phyloP scores from a whole-genome alignment of 768 basidiomycete genomes.

The Scleroderma bovista region DNA sequence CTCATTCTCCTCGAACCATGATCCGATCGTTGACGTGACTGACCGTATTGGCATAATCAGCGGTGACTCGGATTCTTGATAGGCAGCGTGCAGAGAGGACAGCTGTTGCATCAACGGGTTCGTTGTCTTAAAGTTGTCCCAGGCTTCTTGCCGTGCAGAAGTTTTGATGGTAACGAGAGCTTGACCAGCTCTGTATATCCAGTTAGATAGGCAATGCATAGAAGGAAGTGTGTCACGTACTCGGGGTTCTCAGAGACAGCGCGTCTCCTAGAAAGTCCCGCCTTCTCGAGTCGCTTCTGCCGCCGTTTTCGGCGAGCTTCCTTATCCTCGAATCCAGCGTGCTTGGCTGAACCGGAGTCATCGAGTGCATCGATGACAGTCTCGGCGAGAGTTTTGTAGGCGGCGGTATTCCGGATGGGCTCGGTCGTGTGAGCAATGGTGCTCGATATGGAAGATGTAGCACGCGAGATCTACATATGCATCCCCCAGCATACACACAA shows the following conservation, averaged over 20 bases:
- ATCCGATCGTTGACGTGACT: slow-evolving; percentile 80
- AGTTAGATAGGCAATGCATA: neutral
- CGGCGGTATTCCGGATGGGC: slow-evolving; percentile 93
- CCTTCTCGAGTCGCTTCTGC: slow-evolving; percentile 77
- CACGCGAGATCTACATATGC: slow-evolving; percentile 64
- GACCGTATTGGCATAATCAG: slow-evolving; percentile 74
- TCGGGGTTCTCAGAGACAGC: slow-evolving; percentile 71
- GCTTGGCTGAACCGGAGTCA: slow-evolving; percentile 87
- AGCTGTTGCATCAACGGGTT: slow-evolving; percentile 70
- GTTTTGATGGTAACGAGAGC: slow-evolving; percentile 82
- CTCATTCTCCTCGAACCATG: slow-evolving; percentile 97
- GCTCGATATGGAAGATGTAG: slow-evolving; percentile 78
- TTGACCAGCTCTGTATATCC: slow-evolving; percentile 68
- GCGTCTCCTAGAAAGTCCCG: slow-evolving; percentile 54
- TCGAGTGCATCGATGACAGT: slow-evolving; percentile 90
- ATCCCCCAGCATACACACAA: neutral
- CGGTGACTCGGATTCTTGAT: slow-evolving; percentile 91
- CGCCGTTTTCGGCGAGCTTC: slow-evolving; percentile 81
- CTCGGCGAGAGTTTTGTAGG: slow-evolving; percentile 88
- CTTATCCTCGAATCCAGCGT: slow-evolving; percentile 94
- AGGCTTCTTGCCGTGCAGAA: slow-evolving; percentile 70
- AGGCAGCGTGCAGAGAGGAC: slow-evolving; percentile 56
- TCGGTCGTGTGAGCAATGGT: slow-evolving; percentile 88
- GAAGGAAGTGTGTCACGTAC: slow-evolving; percentile 42
- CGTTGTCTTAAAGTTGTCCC: slow-evolving; percentile 74